Percentiles rank a stretch among this genome's conserved stretches.
Evolutionary conservation across 2,329 filamentous ascomycete species (phyloP).

Genomic region (Ophiocordyceps robertsii): DNA sequence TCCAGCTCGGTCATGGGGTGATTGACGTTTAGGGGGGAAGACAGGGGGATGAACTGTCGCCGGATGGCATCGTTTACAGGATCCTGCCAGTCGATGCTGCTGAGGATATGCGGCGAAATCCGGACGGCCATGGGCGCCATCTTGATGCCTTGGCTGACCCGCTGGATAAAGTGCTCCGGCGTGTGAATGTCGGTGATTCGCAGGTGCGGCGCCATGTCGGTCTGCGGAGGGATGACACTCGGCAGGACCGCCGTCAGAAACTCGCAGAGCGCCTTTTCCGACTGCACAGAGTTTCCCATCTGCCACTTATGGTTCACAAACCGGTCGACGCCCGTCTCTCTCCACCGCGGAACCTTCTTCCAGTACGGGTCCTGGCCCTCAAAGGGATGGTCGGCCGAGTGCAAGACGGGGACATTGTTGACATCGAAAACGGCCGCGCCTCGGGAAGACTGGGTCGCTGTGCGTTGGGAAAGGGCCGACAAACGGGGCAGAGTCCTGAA

Average conservation of each 20-base stretch:
- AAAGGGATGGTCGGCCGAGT: neutral
- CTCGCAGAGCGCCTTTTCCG: neutral
- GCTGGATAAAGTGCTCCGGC: neutral
- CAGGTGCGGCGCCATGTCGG: neutral
- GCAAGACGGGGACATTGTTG: neutral
- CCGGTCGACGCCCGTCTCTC: neutral
- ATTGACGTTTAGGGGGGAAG: neutral
- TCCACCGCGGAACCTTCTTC: neutral
- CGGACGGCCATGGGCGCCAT: neutral
- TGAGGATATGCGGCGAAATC: neutral
- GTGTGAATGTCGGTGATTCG: neutral
- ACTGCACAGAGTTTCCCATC: neutral
- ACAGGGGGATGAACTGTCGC: neutral
- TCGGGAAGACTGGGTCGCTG: neutral
- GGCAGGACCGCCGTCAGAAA: neutral
- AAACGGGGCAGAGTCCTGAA: no score
- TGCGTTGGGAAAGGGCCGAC: neutral
- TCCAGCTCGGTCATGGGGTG: neutral
- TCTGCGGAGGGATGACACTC: neutral
- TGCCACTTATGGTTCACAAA: neutral
- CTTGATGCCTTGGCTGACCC: neutral
- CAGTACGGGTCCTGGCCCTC: neutral
- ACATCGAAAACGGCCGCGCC: neutral
- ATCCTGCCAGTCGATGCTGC: neutral
- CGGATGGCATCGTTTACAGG: neutral